phyloP scores from a whole-genome alignment of 805 yeast genomes.

The Limtongia smithiae region DNA sequence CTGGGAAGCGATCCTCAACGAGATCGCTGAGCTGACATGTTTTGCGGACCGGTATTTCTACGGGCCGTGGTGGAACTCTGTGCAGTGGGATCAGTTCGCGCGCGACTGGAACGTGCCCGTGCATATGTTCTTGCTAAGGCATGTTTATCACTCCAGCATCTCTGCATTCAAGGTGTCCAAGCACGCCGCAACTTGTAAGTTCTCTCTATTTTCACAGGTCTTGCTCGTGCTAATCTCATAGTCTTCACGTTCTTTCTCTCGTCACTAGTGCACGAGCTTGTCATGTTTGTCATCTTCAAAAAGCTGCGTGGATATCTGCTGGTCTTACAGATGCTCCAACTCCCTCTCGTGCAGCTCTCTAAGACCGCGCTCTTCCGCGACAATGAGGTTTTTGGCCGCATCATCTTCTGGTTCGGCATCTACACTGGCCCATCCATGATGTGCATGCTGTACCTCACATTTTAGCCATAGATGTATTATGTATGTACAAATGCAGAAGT shows the following conservation, averaged over 20 bases:
- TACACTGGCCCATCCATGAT: constrained; percentile 84
- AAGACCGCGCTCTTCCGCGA: constrained; percentile 55
- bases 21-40: constrained; percentile 79
- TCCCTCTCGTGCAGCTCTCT: constrained; percentile 70
- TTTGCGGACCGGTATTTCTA: constrained; percentile 92
- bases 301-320: constrained; percentile 77
- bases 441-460: constrained; percentile 77
- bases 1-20: constrained; percentile 92
- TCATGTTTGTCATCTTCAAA: constrained; percentile 84
- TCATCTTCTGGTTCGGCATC: constrained; percentile 87
- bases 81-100: constrained; percentile 89
- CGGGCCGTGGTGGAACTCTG: constrained; percentile 97
- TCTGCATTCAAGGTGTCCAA: constrained; percentile 67
- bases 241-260: constrained; percentile 66
- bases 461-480: constrained; percentile 37
- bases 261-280: constrained; percentile 81
- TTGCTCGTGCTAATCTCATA: no score
- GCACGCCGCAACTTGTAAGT: constrained; percentile 53
- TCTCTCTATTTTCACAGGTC: no score
- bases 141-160: constrained; percentile 88
- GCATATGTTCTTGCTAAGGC: constrained; percentile 81
- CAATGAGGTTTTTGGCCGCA: constrained; percentile 64
- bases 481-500: neutral
- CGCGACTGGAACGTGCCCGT: constrained; percentile 95
- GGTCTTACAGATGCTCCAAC: constrained; percentile 77